Percentiles rank a stretch among this genome's conserved stretches.
These are phyloP conservation scores for Daedalea quercina DNA, from an alignment of 768 basidiomycete species.

Conservation along the genomic window DNA sequence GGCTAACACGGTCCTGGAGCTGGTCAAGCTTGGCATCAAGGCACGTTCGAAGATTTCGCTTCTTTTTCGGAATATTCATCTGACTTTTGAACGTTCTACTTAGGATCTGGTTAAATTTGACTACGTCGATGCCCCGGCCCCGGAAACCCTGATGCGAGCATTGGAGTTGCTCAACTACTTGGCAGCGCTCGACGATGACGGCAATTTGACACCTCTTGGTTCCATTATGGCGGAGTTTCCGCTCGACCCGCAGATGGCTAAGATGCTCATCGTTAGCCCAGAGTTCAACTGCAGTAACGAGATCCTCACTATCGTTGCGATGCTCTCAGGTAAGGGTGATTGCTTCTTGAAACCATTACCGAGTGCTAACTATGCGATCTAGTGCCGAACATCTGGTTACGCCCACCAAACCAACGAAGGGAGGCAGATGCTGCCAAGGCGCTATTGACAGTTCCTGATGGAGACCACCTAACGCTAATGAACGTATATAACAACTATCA, in stretches of 20 bases:
- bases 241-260: conserved; percentile 91
- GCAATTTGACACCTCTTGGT: conserved; percentile 82
- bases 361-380: neutral
- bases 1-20: conserved; percentile 87
- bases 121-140: conserved; percentile 24
- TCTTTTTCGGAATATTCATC: neutral
- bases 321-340: conserved; percentile 73
- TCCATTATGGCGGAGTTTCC: conserved; percentile 97
- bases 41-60: conserved; percentile 25
- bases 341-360: neutral
- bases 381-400: conserved; percentile 94
- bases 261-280: conserved; percentile 90
- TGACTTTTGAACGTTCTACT: neutral
- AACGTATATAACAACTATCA: conserved; percentile 95
- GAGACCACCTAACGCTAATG: conserved; percentile 92
- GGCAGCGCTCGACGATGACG: conserved; percentile 90
- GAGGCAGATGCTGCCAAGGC: conserved; percentile 94
- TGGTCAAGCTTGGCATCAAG: conserved; percentile 93
- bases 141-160: conserved; percentile 90
- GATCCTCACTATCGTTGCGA: conserved; percentile 89
- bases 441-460: conserved; percentile 81
- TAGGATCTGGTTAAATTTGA: conserved; percentile 24
- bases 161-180: conserved; percentile 91
- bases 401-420: conserved; percentile 80
- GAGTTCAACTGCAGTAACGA: conserved; percentile 97